A percentile compares a stretch with the other conserved stretches of the same genome.
Evolutionary conservation across 805 yeast species (phyloP).

Genomic region (Scheffersomyces coipomensis): DNA sequence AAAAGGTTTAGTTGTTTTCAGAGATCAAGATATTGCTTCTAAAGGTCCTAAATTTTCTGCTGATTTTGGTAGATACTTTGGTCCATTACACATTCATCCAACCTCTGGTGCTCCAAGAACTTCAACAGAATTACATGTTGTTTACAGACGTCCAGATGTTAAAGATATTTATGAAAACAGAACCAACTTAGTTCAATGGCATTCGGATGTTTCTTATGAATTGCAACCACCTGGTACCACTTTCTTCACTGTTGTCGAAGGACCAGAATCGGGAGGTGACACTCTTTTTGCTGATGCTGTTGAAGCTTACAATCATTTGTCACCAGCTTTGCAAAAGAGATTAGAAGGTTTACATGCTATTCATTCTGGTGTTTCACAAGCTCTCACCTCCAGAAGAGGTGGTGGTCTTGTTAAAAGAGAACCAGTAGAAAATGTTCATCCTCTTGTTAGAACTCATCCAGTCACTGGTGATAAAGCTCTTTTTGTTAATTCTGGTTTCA

Average conservation of each 20-base stretch:
- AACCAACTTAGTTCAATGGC: slow-evolving; percentile 30
- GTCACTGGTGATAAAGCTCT: slow-evolving; percentile 36
- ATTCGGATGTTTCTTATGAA: slow-evolving; percentile 39
- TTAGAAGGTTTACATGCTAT: slow-evolving; percentile 33
- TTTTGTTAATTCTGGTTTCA: slow-evolving; percentile 32
- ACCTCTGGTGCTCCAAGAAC: slow-evolving; percentile 37
- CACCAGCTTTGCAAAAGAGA: slow-evolving; percentile 33
- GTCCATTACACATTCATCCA: slow-evolving; percentile 46
- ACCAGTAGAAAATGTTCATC: slow-evolving; percentile 36
- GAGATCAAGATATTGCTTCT: slow-evolving; percentile 59
- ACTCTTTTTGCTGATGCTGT: slow-evolving; percentile 38
- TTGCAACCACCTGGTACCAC: slow-evolving; percentile 41
- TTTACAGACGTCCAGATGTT: slow-evolving; percentile 17
- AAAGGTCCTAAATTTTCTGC: slow-evolving; percentile 31
- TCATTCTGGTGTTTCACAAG: slow-evolving; percentile 37
- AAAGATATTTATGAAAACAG: slow-evolving; percentile 14
- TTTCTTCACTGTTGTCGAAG: slow-evolving; percentile 34
- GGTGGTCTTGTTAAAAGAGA: slow-evolving; percentile 32
- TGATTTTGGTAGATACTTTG: slow-evolving; percentile 32
- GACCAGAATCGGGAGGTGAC: slow-evolving; percentile 41
- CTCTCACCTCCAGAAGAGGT: slow-evolving; percentile 18
- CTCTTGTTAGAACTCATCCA: slow-evolving; percentile 38
- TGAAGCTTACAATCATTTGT: slow-evolving; percentile 38
- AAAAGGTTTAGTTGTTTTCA: slow-evolving; percentile 64
- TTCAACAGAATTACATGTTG: slow-evolving; percentile 27